A percentile compares a stretch with the other conserved stretches of the same genome.
These are phyloP conservation scores for Pelargonium cotyledonis DNA, from an alignment of 441 rosid species.

Conservation along the genomic window DNA sequence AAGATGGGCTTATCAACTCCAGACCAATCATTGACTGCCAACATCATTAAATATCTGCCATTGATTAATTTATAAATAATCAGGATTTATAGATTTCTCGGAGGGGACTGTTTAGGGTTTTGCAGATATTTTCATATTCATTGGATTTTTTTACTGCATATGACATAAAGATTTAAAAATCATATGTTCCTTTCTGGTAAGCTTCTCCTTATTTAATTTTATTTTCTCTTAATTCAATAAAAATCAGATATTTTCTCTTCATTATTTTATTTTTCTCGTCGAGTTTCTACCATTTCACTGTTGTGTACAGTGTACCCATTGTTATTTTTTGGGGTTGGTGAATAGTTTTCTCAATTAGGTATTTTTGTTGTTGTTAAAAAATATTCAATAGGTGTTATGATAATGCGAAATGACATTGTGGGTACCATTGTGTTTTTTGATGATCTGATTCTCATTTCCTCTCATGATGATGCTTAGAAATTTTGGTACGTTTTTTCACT, in stretches of 20 bases:
- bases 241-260: neutral
- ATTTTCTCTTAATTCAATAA: neutral
- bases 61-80: neutral
- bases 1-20: neutral
- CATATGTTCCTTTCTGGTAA: constrained; percentile 6
- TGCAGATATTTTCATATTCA: constrained; percentile 5
- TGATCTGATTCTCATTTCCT: neutral
- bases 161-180: neutral
- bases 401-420: neutral
- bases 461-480: neutral
- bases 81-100: neutral
- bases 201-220: neutral
- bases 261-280: neutral
- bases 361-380: neutral
- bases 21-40: neutral
- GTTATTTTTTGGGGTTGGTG: neutral
- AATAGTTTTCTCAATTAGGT: neutral
- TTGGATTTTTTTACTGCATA: neutral
- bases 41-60: neutral
- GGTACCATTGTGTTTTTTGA: neutral
- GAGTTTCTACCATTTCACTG: neutral
- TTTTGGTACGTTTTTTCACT: neutral
- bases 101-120: constrained; percentile 6
- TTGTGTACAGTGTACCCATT: neutral
- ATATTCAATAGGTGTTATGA: neutral